These are phyloP conservation scores for Aspergillus leporis DNA, from an alignment of 495 filamentous ascomycete species.

Conservation along the genomic window DNA sequence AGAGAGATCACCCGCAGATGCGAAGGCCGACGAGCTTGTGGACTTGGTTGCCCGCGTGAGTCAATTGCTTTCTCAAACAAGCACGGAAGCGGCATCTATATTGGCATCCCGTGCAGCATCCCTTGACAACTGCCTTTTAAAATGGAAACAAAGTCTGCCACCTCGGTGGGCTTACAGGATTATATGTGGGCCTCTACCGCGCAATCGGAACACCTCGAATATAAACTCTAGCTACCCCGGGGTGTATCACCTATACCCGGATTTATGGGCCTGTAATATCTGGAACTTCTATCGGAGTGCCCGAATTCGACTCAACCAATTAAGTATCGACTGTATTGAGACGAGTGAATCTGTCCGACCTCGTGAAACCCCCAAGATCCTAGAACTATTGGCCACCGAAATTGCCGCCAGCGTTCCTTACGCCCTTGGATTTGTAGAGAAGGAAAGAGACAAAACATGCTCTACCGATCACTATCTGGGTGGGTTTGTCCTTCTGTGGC, in stretches of 20 bases:
- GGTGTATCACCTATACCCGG: conserved; percentile 10
- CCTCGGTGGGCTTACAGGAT: not conserved
- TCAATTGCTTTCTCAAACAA: not conserved
- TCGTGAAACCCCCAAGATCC: not conserved
- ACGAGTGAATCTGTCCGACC: not conserved
- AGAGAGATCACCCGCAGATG: not conserved
- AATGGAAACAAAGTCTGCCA: not conserved
- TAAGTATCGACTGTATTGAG: not conserved
- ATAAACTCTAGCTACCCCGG: not conserved
- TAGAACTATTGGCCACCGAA: conserved; percentile 3
- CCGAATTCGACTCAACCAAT: conserved; percentile 5
- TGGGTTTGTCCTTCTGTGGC: conserved; percentile 10
- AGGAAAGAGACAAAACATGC: not conserved
- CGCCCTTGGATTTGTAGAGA: not conserved
- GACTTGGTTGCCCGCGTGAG: not conserved
- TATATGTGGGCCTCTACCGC: not conserved
- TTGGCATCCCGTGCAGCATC: not conserved
- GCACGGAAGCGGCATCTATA: not conserved
- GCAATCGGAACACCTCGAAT: conserved; percentile 6
- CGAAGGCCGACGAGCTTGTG: not conserved
- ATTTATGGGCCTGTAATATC: conserved; percentile 16
- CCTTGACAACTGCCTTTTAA: not conserved
- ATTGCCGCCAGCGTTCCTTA: conserved; percentile 7
- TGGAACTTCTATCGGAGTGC: conserved; percentile 14
- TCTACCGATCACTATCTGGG: conserved; percentile 5